A percentile compares a stretch with the other conserved stretches of the same genome.
These are phyloP conservation scores for Cylindrotheca closterium DNA, from an alignment of 108 stramenopile species.

Conservation along the genomic window DNA sequence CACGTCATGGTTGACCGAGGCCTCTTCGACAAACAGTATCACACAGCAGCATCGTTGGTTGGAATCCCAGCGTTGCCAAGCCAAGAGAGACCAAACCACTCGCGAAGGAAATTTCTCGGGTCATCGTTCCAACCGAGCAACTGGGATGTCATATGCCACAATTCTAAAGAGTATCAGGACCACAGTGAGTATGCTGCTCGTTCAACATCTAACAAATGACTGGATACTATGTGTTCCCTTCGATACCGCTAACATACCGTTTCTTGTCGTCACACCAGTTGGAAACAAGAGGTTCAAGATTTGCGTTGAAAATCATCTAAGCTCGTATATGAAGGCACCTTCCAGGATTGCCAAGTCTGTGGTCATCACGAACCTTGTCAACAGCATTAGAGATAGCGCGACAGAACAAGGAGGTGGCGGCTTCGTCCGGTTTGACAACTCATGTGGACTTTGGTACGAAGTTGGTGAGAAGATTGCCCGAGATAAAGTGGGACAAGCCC, in stretches of 20 bases:
- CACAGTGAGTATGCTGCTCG: slow-evolving; percentile 11
- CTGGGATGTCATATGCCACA: slow-evolving; percentile 22
- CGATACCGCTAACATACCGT: too few relatives aligned
- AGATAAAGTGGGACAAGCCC: slow-evolving; percentile 30
- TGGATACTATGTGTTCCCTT: too few relatives aligned
- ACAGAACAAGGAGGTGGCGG: too few relatives aligned
- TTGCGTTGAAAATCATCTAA: slow-evolving; percentile 9
- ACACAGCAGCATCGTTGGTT: too few relatives aligned
- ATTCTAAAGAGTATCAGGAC: slow-evolving; percentile 6
- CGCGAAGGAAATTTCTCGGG: too few relatives aligned
- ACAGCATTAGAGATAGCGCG: slow-evolving; percentile 8
- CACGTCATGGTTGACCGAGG: too few relatives aligned
- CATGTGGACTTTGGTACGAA: slow-evolving; percentile 31
- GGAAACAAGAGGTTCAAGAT: slow-evolving; percentile 21
- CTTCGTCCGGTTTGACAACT: slow-evolving; percentile 28
- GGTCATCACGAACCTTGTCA: slow-evolving; percentile 16
- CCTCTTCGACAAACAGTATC: too few relatives aligned
- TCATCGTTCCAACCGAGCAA: slow-evolving; percentile 6
- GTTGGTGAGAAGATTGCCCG: too few relatives aligned
- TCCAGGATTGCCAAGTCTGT: slow-evolving; percentile 11
- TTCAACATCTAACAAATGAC: too few relatives aligned
- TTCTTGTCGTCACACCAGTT: too few relatives aligned
- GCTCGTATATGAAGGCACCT: slow-evolving; percentile 12
- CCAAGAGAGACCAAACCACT: too few relatives aligned
- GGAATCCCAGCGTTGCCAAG: too few relatives aligned